phyloP scores from a whole-genome alignment of 441 rosid genomes.

The Sinapis alba region DNA sequence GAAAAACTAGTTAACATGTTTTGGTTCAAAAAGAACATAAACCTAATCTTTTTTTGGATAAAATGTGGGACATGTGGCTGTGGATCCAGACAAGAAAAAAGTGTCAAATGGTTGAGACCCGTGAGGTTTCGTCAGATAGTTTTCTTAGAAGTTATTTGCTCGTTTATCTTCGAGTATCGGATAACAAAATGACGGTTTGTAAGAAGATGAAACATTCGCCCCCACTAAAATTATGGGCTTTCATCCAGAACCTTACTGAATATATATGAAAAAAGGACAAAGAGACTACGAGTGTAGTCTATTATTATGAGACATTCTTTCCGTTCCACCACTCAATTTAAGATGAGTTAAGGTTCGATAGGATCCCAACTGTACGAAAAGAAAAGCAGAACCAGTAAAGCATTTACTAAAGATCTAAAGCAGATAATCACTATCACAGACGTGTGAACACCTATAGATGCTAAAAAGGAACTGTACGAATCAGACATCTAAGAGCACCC shows the following conservation, averaged over 20 bases:
- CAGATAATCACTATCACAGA: neutral
- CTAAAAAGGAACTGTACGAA: neutral
- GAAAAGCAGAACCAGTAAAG: neutral
- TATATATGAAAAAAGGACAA: neutral
- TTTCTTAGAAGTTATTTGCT: neutral
- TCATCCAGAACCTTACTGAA: too few species aligned
- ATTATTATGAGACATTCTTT: neutral
- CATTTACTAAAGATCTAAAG: slow-evolving; percentile 1
- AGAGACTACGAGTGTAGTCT: neutral
- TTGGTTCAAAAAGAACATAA: neutral
- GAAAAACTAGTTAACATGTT: neutral
- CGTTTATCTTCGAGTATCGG: neutral
- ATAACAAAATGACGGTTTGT: neutral
- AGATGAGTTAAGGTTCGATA: neutral
- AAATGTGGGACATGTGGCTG: neutral
- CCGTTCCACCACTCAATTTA: neutral
- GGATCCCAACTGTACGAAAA: neutral
- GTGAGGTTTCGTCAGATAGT: neutral
- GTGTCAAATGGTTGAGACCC: neutral
- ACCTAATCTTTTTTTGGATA: slow-evolving; percentile 4
- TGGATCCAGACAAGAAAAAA: neutral
- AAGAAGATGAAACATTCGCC: neutral
- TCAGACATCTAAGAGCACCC: too few species aligned
- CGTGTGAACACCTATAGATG: neutral
- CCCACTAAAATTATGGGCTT: too few species aligned